Evolutionary conservation across 2,329 filamentous ascomycete genomes (phyloP).

Genomic region (Fusarium nelsonii): DNA sequence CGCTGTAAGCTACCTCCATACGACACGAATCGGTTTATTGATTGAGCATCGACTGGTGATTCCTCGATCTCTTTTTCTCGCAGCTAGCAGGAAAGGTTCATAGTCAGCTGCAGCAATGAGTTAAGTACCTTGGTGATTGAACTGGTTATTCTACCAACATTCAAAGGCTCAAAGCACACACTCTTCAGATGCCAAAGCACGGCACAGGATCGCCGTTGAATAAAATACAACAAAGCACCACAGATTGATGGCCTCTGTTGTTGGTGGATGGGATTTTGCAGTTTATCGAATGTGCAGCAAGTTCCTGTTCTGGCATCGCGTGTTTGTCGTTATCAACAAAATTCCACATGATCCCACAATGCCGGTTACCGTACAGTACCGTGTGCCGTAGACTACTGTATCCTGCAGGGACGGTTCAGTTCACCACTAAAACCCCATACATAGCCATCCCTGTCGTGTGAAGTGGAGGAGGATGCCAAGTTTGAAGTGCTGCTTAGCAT

Average conservation of each 20-base stretch:
- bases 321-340: constrained; percentile 4
- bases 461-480: constrained; percentile 31
- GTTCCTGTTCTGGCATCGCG: constrained; percentile 35
- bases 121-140: too few relatives aligned
- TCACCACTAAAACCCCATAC: constrained; percentile 28
- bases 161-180: not conserved
- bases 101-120: too few relatives aligned
- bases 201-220: not conserved
- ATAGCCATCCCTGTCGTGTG: constrained; percentile 29
- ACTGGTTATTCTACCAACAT: too few relatives aligned
- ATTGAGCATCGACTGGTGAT: too few relatives aligned
- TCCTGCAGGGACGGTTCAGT: constrained; percentile 36
- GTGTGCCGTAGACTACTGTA: not conserved
- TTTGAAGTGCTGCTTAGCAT: constrained; percentile 38
- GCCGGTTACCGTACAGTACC: constrained; percentile 2
- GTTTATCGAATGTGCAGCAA: constrained; percentile 25
- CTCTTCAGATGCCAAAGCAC: not conserved
- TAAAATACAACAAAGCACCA: too few relatives aligned
- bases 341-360: constrained; percentile 1
- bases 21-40: not conserved
- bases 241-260: not conserved
- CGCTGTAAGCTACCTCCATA: not conserved
- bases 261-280: not conserved
- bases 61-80: not conserved
- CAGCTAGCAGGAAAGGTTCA: not conserved